Evolutionary conservation across 345 rosid species (phyloP).

Genomic region (Durio zibethinus): DNA sequence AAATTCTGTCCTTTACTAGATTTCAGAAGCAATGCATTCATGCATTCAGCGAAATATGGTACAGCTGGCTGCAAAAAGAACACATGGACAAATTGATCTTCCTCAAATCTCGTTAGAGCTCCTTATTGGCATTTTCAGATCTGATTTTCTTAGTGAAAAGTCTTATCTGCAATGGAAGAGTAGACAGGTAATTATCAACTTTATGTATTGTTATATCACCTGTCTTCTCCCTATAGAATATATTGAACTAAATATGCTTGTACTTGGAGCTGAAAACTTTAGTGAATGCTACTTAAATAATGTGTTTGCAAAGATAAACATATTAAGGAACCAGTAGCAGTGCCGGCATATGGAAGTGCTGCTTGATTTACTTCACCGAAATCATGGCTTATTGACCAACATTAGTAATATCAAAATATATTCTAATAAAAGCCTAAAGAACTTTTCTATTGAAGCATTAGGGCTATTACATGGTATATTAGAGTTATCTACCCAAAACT

Average conservation of each 20-base stretch:
- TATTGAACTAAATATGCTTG: neutral
- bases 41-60: conserved; percentile 67
- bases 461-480: neutral
- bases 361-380: neutral
- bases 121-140: conserved; percentile 71
- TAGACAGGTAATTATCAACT: conserved; percentile 62
- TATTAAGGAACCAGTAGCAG: neutral
- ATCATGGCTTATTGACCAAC: neutral
- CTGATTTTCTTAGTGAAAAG: conserved; percentile 79
- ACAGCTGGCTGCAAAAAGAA: conserved; percentile 54
- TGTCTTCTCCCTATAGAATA: conserved; percentile 3
- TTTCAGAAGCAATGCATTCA: conserved; percentile 83
- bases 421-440: neutral
- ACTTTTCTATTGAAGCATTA: neutral
- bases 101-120: conserved; percentile 75
- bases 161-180: conserved; percentile 78
- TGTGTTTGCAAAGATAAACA: neutral
- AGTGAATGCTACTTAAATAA: neutral
- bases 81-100: conserved; percentile 63
- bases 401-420: neutral
- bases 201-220: neutral
- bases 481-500: neutral
- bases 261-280: neutral
- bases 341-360: neutral
- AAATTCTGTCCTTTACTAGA: conserved; percentile 41